These are phyloP conservation scores for Myrica gale DNA, from an alignment of 306 rosid genomes.

Conservation along the genomic window DNA sequence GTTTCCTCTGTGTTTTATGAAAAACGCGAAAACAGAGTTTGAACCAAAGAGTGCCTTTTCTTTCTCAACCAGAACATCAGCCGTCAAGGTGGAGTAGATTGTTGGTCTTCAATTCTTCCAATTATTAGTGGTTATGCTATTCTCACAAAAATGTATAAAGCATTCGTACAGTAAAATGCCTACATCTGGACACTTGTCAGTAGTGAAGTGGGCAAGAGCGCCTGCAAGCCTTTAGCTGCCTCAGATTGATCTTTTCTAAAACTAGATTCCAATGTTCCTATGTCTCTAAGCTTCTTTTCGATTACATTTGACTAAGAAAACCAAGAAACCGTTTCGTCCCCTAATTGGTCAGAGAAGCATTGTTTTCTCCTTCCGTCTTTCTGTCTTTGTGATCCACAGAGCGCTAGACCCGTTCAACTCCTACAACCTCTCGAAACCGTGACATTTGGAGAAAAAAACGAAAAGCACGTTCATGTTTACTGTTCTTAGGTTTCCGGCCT, in stretches of 20 bases:
- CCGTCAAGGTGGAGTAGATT: constrained; percentile 23
- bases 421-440: constrained; percentile 60
- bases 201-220: constrained; percentile 22
- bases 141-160: constrained; percentile 19
- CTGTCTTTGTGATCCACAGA: constrained; percentile 31
- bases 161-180: not conserved
- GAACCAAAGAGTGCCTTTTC: constrained; percentile 35
- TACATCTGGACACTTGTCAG: constrained; percentile 30
- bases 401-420: constrained; percentile 48
- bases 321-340: constrained; percentile 5
- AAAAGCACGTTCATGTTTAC: constrained; percentile 33
- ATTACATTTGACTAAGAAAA: constrained; percentile 18
- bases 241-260: not conserved
- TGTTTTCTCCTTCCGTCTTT: constrained; percentile 27
- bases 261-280: constrained; percentile 14
- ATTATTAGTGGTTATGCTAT: constrained; percentile 29
- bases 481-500: constrained; percentile 27
- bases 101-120: constrained; percentile 32
- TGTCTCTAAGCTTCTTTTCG: constrained; percentile 15
- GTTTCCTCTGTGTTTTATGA: constrained; percentile 8
- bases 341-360: constrained; percentile 21
- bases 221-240: not conserved
- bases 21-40: constrained; percentile 31
- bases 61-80: constrained; percentile 26
- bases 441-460: constrained; percentile 34